Evolutionary conservation across 352 stramenopile genomes (phyloP).

Genomic region (Phytophthora cryptogea): DNA sequence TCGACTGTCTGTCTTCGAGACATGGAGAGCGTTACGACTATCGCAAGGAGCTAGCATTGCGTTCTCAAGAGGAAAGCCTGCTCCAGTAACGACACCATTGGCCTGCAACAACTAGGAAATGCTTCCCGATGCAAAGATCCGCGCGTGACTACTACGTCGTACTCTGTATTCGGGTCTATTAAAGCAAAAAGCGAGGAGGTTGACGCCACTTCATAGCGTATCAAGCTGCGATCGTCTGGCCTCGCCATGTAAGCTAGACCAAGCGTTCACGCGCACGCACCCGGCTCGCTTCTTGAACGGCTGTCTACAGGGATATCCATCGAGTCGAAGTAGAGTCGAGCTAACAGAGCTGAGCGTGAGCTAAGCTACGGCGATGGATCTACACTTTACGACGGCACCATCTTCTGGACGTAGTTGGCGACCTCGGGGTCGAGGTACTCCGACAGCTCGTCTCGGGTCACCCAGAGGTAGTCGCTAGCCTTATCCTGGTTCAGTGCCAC

Average conservation of each 20-base stretch:
- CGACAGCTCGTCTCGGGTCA: conserved; percentile 70
- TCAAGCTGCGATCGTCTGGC: not conserved
- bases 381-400: conserved; percentile 58
- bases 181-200: conserved; percentile 18
- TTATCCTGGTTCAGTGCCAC: conserved; percentile 64
- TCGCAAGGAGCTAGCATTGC: conserved; percentile 8
- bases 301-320: conserved; percentile 29
- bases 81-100: conserved; percentile 2
- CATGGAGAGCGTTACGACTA: conserved; percentile 20
- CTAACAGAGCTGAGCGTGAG: conserved; percentile 24
- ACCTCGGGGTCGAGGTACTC: conserved; percentile 80
- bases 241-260: not conserved
- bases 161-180: too few relatives aligned
- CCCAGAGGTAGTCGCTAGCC: conserved; percentile 80
- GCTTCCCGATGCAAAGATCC: conserved; percentile 2
- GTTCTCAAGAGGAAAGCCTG: conserved; percentile 3
- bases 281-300: conserved; percentile 19
- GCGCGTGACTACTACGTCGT: not conserved
- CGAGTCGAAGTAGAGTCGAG: conserved; percentile 23
- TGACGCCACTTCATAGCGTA: not conserved
- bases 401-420: conserved; percentile 77
- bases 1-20: conserved; percentile 21
- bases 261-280: too few relatives aligned
- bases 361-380: conserved; percentile 13
- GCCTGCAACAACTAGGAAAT: conserved; percentile 16